Evolutionary conservation across 1,284 basidiomycete species (phyloP), one percentile per base, ranked within the genome.

Genomic region (Leucoagaricus sp.): DNA sequence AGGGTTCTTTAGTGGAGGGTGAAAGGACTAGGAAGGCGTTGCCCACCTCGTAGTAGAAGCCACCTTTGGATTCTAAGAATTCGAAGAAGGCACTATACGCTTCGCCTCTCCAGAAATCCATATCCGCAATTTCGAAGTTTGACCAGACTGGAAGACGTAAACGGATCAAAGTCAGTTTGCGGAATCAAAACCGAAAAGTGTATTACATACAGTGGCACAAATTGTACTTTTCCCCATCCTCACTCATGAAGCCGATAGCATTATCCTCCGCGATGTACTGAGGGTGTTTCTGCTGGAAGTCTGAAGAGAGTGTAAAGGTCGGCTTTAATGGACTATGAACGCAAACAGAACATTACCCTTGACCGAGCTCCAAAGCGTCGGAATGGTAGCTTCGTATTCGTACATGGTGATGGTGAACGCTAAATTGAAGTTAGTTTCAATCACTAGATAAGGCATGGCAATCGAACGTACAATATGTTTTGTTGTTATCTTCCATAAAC

Each of bases 61-160:
- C 90, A 38, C 91, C 91, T 13, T 78, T 76, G 25, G 74, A 64
- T 62, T 94, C 91, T 9, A 94, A 78, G 65, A 81, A 79, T 3
- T 89, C 80, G 69, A 94, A 93, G 77, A 83, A 93, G 42, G 81
- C 76, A 45, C 73, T 76, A 72, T 94, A 94, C 1, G 86, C 82
- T 31, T 86, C 76, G 5, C 79, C 72, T 5, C 82, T 71, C 78
- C 80, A 84, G 64, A 84, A 81, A 44, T 83, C 77, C 76, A 85
- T 76, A 68, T 81, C 77, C 29, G 84, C 91, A 58, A 93, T 89
- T 69, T 93, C 90, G 65, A 91, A 89, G 71, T 91, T 89, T 61
- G 80, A 84, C 86, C 86, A 89, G 76, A 88, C 85, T 84, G 53
- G 8, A 29, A n/a, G 17, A 8, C 5, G 23, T 34, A 17, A 25